Base-by-base conservation (phyloP, 2,329 filamentous ascomycete genomes). In the Fonsecaea nubica region DNA sequence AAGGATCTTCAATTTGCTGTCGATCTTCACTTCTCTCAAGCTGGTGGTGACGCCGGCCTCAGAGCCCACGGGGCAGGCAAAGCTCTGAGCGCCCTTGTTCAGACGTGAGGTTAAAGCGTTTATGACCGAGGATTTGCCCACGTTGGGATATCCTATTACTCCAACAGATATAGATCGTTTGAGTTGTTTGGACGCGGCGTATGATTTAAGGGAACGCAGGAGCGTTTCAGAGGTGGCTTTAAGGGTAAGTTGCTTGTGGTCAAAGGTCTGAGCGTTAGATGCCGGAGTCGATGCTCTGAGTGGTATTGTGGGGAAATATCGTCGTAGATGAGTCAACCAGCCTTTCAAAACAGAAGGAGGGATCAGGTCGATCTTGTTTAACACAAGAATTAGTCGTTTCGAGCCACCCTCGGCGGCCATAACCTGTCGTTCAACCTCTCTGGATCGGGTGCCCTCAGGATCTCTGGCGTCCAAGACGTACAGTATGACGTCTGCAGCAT, bases 351-450 rank as follows among this genome's bases (percentile, higher is more conserved):
- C 90, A 55, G 89, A 85, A 25, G 92, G 88, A 2, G 93, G 93
- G 54, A 97, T 86, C 64, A 97, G 86, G 77, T 97, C 93, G 77
- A 96, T 93, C 86, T 97, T 97, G 89, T 97, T 97, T 72, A 97
- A 84, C 65, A 97, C 87, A 66, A 97, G 87, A 67, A 97, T 96
- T 66, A 97, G 85, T 60, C 93, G 87, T 83, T 97, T 97, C 72
- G 89, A 90, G 63, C 91, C 91, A 33, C 86, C 86, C 13, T 92
- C 91, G 9, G 92, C 90, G n/a, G 92, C 90, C 90, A 96, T 93
- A 77, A 97, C 89, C 80, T 91, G 89, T 68, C 92, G 90, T 83
- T 97, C 93, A 53, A 97, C 90, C 71, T 96, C 92, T 76, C 90
- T 91, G 42, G 93, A 97, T 71, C 93, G 87, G 35, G 93, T 97